Evolutionary conservation across 192 early-diverging fungal species (phyloP), one percentile per base, ranked within the genome.

Genomic region (Allomyces macrogynus): DNA sequence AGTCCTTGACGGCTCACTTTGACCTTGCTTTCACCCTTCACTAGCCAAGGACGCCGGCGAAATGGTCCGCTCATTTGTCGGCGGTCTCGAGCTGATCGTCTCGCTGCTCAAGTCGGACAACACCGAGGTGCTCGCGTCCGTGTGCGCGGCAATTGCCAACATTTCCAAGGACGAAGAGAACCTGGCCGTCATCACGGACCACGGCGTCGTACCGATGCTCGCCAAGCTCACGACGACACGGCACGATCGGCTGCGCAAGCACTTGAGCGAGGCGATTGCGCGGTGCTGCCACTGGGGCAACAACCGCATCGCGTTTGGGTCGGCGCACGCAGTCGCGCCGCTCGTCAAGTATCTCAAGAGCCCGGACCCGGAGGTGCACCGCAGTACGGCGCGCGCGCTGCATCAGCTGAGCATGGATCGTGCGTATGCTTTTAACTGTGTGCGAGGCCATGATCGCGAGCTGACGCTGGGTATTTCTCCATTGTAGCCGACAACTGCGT

Each of bases 81-180:
- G 82, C 10, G 82, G 81, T 71, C 70, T 84, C 18, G 82, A 84
- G 69, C 71, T 84, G 22, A 82, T 84, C 64, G 82, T 84, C 1
- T 81, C 81, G 43, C 74, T 84, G 22, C 70, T 84, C 26, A 84
- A 84, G 68, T 81, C 81, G 32, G 78, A 80, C 61, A 65, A 81
- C 69, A 64, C 70, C 11, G 76, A 84, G 49, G 81, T 84, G 22
- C 71, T 84, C 24, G 82, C 82, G 10, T 76, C 73, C 65, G 82
- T 84, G 3, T 84, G 82, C 67, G 78, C 79, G 4, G 80, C 82
- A 23, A 84, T 84, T 61, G 82, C 82, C 18, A 84, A 84, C 67
- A 84, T 84, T 68, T 81, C 82, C 20, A 81, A 80, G 68, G 82
- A 84, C 65, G 80, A 84, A 71, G 82, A 84, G 67, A 84, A 84